Base-by-base conservation (phyloP, 2,329 filamentous ascomycete species). In the Corynespora cassiicola region DNA sequence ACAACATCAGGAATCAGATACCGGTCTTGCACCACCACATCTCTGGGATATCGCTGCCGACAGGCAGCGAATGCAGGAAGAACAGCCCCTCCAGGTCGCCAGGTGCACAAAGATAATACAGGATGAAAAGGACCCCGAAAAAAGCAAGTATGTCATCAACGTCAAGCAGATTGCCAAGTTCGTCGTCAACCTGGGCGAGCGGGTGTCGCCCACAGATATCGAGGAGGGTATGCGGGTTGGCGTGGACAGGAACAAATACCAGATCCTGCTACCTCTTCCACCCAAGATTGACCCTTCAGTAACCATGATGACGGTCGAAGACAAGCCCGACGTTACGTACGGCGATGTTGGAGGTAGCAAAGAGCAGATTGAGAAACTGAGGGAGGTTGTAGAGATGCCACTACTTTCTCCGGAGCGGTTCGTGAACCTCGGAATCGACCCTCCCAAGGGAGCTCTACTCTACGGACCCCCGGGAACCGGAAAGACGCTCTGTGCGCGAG, bases 111-210 rank as follows among this genome's bases (percentile, higher is more conserved):
- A 99, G 80, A 99, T 99, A 70, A 99, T 99, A 58, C 85, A 90
- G 46, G 92, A 97, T 66, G 91, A 96, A 69, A 92, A 94, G 73
- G 91, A 97, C 68, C 79, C 89, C 45, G 88, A 95, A 50, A 99
- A 99, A 82, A 95, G 88, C 83, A 99, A 97, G 84, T 99, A 99
- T 77, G 91, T 99, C 63, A 99, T 99, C 81, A 99, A 99, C 74
- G 92, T 99, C 58, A 99, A 99, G 79, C 94, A 99, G 73, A 99
- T 99, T 63, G 94, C 94, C 64, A 99, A 99, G 75, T 99, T 99
- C 63, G 94, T 99, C 33, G 94, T 99, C 53, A 94, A 96, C 72
- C 83, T 99, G 35, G 94, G 94, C 58, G 94, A 99, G 68, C 87
- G 94, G 51, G 94, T 99, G 57, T 95, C 88, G 65, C 94, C 94